Evolutionary conservation across 768 basidiomycete genomes (phyloP), one percentile per base, ranked within the genome.

Genomic region (Russula griseocarnosa): DNA sequence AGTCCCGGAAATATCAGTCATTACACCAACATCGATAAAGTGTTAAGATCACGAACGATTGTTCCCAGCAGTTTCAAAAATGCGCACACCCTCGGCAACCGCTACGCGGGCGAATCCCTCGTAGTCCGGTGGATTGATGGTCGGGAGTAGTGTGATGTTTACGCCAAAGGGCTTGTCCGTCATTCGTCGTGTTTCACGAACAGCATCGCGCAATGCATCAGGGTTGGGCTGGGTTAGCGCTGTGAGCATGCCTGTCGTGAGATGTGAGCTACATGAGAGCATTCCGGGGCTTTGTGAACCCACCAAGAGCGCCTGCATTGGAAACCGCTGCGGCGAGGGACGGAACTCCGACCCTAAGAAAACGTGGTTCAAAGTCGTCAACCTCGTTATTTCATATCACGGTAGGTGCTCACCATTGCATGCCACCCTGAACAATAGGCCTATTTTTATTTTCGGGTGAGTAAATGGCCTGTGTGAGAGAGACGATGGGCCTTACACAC

Each of bases 11-110:
- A 24, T 56, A n/a, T 56, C n/a, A 42, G 47, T 64, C 38, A 40
- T 36, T 30, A 34, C 22, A 40, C 30, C 3, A 44, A 16, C 54
- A 20, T n/a, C 49, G 18, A 24, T 7, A 16, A 24, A 40, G 60
- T 50, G 50, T 53, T 38, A 9, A 51, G 36, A 14, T 62, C 11
- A 71, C 88, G 67, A 70, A 92, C 92, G 91, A 69, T 88, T 94
- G 70, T 90, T 92, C 7, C 94, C 95, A 2, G 94, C 94, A 0
- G 94, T 97, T 78, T 97, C 94, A 71, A 94, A 92, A 49, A 96
- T 86, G 70, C 74, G 79, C n/a, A 96, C 82, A 8, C 92, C 92
- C 72, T 95, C 94, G 66, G 90, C 91, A 53, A 94, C 83, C 10
- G 93, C 88, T 9, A 80, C 92, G 40, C 86, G 78, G 0, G 90